Evolutionary conservation across 306 rosid genomes (phyloP).

Genomic region (Fragaria nilgerrensis): DNA sequence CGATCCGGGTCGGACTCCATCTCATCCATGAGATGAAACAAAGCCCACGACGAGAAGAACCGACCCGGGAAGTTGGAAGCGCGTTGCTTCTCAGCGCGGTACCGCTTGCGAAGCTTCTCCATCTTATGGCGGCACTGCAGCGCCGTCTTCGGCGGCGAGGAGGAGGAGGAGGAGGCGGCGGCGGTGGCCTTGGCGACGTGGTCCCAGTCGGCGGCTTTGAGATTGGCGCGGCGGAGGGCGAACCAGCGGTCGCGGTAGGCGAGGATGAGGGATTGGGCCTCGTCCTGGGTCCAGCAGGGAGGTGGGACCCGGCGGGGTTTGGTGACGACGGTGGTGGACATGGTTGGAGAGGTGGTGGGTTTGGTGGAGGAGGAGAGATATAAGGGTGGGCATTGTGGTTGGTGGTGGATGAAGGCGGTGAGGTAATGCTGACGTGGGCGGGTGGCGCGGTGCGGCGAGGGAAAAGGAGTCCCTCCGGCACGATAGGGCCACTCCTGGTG

Average conservation of each 20-base stretch:
- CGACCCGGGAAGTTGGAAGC: constrained; percentile 39
- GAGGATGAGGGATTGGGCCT: constrained; percentile 41
- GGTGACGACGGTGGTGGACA: constrained; percentile 24
- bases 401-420: neutral
- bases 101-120: constrained; percentile 76
- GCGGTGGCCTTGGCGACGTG: constrained; percentile 55
- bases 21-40: constrained; percentile 59
- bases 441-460: neutral
- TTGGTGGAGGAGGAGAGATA: neutral
- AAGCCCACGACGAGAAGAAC: constrained; percentile 54
- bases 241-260: constrained; percentile 58
- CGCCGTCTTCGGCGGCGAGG: constrained; percentile 62
- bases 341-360: neutral
- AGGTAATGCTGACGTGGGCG: neutral
- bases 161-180: constrained; percentile 13
- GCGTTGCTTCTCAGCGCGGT: constrained; percentile 63
- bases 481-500: neutral
- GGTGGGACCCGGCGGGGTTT: constrained; percentile 56
- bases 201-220: constrained; percentile 71
- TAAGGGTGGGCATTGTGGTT: neutral
- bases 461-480: neutral
- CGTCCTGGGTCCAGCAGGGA: constrained; percentile 70
- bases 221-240: constrained; percentile 60
- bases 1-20: constrained; percentile 64
- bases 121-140: constrained; percentile 81